phyloP scores from a whole-genome alignment of 2,329 filamentous ascomycete genomes.

The Diaporthe destruens region DNA sequence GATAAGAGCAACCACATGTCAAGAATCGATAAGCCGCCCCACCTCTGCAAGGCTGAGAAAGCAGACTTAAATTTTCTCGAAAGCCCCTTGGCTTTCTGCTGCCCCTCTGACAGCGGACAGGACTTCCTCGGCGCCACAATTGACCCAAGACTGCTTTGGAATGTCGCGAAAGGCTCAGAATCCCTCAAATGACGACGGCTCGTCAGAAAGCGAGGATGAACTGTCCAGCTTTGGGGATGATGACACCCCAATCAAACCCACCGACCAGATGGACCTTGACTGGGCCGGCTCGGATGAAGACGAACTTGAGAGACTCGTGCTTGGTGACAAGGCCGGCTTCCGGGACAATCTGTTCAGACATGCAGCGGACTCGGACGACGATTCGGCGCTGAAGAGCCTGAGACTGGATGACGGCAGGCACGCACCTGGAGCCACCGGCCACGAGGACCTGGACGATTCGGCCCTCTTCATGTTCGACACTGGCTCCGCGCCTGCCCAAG shows the following conservation, averaged over 20 bases:
- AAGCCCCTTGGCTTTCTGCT: slow-evolving; percentile 18
- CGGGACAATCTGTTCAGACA: slow-evolving; percentile 75
- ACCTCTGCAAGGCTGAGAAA: slow-evolving; percentile 38
- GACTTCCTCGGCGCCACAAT: background rate
- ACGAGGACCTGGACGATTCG: slow-evolving; percentile 74
- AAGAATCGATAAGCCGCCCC: slow-evolving; percentile 2
- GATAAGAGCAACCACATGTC: slow-evolving; percentile 25
- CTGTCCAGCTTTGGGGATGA: slow-evolving; percentile 38
- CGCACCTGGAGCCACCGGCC: slow-evolving; percentile 40
- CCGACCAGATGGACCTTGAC: slow-evolving; percentile 49
- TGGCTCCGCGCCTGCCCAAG: slow-evolving; percentile 60
- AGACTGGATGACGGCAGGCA: slow-evolving; percentile 47
- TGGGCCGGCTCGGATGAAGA: slow-evolving; percentile 87
- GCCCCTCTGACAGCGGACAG: background rate
- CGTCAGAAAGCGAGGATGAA: slow-evolving; percentile 47
- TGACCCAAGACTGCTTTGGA: background rate
- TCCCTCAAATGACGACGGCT: slow-evolving; percentile 44
- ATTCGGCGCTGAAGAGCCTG: slow-evolving; percentile 53
- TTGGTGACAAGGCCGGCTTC: slow-evolving; percentile 89
- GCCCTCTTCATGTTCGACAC: slow-evolving; percentile 90
- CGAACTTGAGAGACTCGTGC: slow-evolving; percentile 87
- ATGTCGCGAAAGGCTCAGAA: slow-evolving; percentile 41
- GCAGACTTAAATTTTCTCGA: slow-evolving; percentile 39
- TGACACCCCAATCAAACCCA: slow-evolving; percentile 45
- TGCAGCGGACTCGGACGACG: slow-evolving; percentile 56